Evolutionary conservation across 352 stramenopile genomes (phyloP).

Genomic region (Globisporangium nodosum): DNA sequence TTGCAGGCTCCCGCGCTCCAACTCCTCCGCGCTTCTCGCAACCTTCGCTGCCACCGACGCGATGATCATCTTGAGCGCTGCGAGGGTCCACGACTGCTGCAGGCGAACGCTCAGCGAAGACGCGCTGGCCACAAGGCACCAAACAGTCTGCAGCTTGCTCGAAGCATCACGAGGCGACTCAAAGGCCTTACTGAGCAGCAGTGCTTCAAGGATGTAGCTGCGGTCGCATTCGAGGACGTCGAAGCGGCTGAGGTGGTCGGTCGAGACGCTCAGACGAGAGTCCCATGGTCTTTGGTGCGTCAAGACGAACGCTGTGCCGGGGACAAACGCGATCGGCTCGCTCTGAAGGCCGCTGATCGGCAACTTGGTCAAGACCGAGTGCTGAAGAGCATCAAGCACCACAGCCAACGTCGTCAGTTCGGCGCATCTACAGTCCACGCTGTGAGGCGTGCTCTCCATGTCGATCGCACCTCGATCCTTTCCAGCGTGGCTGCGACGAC

Average conservation of each 20-base stretch:
- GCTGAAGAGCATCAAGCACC: conserved; percentile 7
- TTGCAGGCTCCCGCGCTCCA: conserved; percentile 13
- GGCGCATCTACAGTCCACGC: background rate
- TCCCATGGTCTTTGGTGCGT: background rate
- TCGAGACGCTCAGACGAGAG: conserved; percentile 8
- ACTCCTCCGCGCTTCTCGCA: conserved; percentile 5
- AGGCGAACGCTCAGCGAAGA: background rate
- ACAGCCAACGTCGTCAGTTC: background rate
- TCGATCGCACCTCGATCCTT: conserved; percentile 18
- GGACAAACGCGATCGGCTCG: conserved; percentile 24
- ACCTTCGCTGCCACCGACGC: conserved; percentile 1
- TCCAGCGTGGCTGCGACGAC: conserved; percentile 18
- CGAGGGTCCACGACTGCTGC: conserved; percentile 2
- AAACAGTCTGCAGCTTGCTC: conserved; percentile 19
- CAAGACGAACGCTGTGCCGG: conserved; percentile 34
- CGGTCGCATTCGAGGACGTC: conserved; percentile 20
- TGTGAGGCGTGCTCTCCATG: background rate
- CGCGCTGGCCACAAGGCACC: conserved; percentile 8
- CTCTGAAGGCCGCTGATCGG: conserved; percentile 22
- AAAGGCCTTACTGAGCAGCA: conserved; percentile 28
- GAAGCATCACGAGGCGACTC: conserved; percentile 6
- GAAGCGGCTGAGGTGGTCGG: conserved; percentile 25
- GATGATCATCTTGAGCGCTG: conserved; percentile 10
- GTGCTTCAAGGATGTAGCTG: conserved; percentile 25
- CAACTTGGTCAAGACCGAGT: conserved; percentile 28